Conservation (phyloP, 106 monocot species). For the Xerophyta viscosa region DNA sequence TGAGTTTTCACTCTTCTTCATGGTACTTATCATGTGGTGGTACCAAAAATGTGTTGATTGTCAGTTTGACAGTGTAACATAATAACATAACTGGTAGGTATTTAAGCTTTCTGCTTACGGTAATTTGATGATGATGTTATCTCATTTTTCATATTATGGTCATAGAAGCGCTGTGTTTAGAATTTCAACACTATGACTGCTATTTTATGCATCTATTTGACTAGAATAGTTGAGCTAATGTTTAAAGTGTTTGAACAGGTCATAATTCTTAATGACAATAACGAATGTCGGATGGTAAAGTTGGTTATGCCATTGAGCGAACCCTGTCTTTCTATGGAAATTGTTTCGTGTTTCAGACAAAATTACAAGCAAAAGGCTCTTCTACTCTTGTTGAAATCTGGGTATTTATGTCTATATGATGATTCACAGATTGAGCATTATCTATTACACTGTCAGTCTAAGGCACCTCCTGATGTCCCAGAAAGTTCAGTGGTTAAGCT, state of each 20-base stretch:
- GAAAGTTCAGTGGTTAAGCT: conserved; percentile 34
- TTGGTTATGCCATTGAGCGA: conserved; percentile 71
- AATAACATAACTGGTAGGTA: too few relatives aligned
- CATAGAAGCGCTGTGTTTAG: too few relatives aligned
- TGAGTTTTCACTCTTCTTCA: too few relatives aligned
- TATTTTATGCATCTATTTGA: too few relatives aligned
- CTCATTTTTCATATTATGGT: too few relatives aligned
- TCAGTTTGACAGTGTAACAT: too few relatives aligned
- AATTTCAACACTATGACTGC: too few relatives aligned
- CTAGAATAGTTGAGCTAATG: too few relatives aligned
- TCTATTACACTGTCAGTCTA: conserved; percentile 49
- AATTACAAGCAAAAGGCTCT: conserved; percentile 43
- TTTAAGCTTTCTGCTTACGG: too few relatives aligned
- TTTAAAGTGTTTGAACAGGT: conserved; percentile 22
- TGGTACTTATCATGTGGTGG: too few relatives aligned
- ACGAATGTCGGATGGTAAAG: conserved; percentile 68
- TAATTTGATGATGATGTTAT: too few relatives aligned
- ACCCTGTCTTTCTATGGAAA: conserved; percentile 57
- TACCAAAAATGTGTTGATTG: too few relatives aligned
- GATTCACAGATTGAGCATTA: conserved; percentile 73
- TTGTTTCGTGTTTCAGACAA: conserved; percentile 39
- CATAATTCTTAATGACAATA: conserved; percentile 62
- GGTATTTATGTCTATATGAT: conserved; percentile 46
- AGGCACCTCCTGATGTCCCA: conserved; percentile 43
- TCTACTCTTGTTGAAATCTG: conserved; percentile 66